Evolutionary conservation across 306 rosid species (phyloP), one percentile per base, ranked within the genome.

Genomic region (Delonix regia): DNA sequence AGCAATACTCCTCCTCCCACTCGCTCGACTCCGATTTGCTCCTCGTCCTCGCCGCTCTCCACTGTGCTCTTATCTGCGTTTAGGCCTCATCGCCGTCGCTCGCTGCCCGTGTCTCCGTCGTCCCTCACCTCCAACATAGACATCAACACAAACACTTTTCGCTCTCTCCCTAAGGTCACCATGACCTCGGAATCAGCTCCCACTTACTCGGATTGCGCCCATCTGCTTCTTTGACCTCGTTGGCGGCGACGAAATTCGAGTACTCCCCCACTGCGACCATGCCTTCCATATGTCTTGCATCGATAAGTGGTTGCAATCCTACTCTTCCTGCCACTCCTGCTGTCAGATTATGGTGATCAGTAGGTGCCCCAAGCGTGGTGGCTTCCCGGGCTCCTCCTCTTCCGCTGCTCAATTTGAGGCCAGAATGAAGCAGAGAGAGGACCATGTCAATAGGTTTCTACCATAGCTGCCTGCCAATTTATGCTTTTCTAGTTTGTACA

Each of bases 61-160:
- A 91, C 80, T 93, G 97, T 38, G 98, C 95, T 36, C 83, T 91
- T 33, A 88, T 91, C 72, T 91, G 95, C 82, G 89, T 93, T 48
- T 93, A 30, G 92, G 95, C 42, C 93, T 93, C 39, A 62, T 89
- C 49, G 88, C 91, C 48, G 89, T 91, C 3, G 89, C 93, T 0
- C 94, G 97, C 15, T 93, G 98, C 83, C 88, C 89, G 52, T 93
- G 98, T 84, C 87, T 90, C 55, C 93, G 92, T 36, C 94, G 87
- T 57, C 0, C 83, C 83, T 0, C 39, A 69, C 84, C 2, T 85
- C 92, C 12, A 93, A 90, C 83, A 93, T 88, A 81, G 98, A 94
- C 64, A 76, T 93, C 53, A 90, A 90, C 85, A 93, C 88, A 85
- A 93, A 90, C 82, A 76, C 83, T 78, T 86, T 93, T 4, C 86